phyloP scores from a whole-genome alignment of 192 early-diverging fungal species.

The Spinellus fusiger region DNA sequence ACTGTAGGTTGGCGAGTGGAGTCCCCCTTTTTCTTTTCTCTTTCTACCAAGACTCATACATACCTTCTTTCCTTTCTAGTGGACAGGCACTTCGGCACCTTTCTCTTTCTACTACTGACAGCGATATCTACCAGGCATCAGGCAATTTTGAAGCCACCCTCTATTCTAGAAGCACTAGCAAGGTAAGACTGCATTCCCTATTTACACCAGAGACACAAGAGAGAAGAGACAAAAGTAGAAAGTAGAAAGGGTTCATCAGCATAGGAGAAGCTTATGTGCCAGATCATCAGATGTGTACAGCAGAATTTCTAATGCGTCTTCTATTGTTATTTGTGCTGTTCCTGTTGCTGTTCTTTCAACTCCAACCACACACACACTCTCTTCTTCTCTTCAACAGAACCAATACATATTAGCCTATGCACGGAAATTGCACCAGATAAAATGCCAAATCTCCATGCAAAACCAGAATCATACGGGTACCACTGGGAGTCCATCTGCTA shows the following conservation, averaged over 20 bases:
- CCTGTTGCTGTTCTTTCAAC: too few relatives aligned
- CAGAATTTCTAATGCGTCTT: not conserved
- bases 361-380: not conserved
- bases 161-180: slow-evolving; percentile 20
- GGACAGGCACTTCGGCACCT: slow-evolving; percentile 17
- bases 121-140: slow-evolving; percentile 22
- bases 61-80: slow-evolving; percentile 8
- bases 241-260: not conserved
- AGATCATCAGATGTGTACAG: not conserved
- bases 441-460: slow-evolving; percentile 18
- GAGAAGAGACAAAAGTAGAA: too few relatives aligned
- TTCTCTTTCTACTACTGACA: slow-evolving; percentile 21
- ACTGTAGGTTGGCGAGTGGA: not conserved
- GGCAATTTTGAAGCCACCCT: slow-evolving; percentile 27
- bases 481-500: not conserved
- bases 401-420: slow-evolving; percentile 26
- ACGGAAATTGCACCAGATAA: slow-evolving; percentile 23
- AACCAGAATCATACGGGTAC: not conserved
- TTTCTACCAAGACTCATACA: not conserved
- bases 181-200: slow-evolving; percentile 16
- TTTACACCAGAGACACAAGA: too few relatives aligned
- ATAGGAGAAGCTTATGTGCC: not conserved
- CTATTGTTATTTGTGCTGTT: too few relatives aligned
- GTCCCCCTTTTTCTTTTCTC: not conserved
- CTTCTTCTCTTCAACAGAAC: slow-evolving; percentile 8